Evolutionary conservation across 2,329 filamentous ascomycete genomes (phyloP).

Genomic region (Nemania sp.): DNA sequence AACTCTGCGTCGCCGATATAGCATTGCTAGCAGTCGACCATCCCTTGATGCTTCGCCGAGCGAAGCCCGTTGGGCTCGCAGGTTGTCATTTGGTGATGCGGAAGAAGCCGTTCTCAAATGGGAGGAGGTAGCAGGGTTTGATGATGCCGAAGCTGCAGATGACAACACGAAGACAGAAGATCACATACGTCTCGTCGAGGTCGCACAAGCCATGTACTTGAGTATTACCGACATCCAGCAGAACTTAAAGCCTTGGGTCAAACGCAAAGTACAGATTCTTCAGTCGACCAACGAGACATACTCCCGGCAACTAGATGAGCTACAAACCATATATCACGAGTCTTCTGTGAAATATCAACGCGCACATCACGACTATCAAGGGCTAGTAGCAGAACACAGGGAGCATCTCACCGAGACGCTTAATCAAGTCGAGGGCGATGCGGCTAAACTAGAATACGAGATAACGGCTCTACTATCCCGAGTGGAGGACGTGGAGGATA

Average conservation of each 20-base stretch:
- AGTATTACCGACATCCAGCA: slow-evolving; percentile 57
- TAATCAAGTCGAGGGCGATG: slow-evolving; percentile 78
- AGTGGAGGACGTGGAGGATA: slow-evolving; percentile 85
- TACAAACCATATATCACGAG: slow-evolving; percentile 70
- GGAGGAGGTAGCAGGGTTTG: slow-evolving; percentile 57
- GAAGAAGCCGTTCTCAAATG: slow-evolving; percentile 75
- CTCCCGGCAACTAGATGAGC: slow-evolving; percentile 64
- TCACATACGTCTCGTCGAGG: slow-evolving; percentile 48
- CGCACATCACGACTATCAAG: slow-evolving; percentile 68
- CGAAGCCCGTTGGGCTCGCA: slow-evolving; percentile 69
- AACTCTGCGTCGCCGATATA: slow-evolving; percentile 66
- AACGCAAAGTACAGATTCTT: slow-evolving; percentile 59
- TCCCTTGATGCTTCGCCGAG: slow-evolving; percentile 45
- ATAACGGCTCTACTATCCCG: slow-evolving; percentile 78
- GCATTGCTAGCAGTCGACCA: slow-evolving; percentile 48
- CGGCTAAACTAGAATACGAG: slow-evolving; percentile 91
- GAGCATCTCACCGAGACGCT: slow-evolving; percentile 70
- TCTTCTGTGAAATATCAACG: slow-evolving; percentile 71
- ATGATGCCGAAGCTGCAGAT: slow-evolving; percentile 44
- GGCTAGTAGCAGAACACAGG: slow-evolving; percentile 71
- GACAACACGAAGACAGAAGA: slow-evolving; percentile 23
- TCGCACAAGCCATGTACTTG: slow-evolving; percentile 60
- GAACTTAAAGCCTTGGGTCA: slow-evolving; percentile 65
- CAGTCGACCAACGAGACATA: slow-evolving; percentile 65
- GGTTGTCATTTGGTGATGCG: slow-evolving; percentile 75